Evolutionary conservation across 495 filamentous ascomycete species (phyloP), one percentile per base, ranked within the genome.

Genomic region (Arthonia radiata): DNA sequence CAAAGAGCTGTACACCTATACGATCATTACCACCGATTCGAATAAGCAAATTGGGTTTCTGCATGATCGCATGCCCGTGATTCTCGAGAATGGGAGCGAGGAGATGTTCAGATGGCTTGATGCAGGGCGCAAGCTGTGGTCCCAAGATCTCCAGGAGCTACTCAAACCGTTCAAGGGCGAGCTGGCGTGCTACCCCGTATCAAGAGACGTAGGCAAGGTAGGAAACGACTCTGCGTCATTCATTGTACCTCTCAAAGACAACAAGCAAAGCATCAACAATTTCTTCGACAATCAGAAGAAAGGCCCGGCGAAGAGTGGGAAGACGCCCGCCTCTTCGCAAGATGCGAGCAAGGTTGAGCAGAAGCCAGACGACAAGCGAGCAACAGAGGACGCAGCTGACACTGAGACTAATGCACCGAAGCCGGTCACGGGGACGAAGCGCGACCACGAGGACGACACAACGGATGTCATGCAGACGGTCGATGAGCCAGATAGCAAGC

Each of bases 51-150:
- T 94, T 13, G 61, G 56, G 12, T 93, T 90, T 36, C 48, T 97
- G 15, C 86, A 97, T 35, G 74, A 90, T 30, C 64, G 86, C 11
- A 97, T 97, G 86, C 86, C 86, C 0, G 86, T 86, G 0, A 81
- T 97, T 11, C 39, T 97, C 3, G 75, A 92, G 1, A 62, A 72
- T 16, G 68, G 66, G 4, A 71, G 65, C 1, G 66, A 73, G 7
- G 63, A 55, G n/a, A 50, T 90, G 36, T 58, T 48, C 13, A 63
- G 40, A 2, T 97, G 86, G 86, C 53, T 94, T 25, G 74, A 89
- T 42, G 79, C 79, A 2, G 50, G 37, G 1, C 57, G 62, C 18
- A 50, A 50, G 5, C 64, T 62, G 25, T 94, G 83, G 83, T 70
- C 61, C 12, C 60, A 57, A 27, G 73, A 83, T 13, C 50, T 97